A percentile compares a stretch with the other conserved stretches of the same genome.
phyloP scores from a whole-genome alignment of 192 early-diverging fungal genomes.

The Haplosporangium gracile region DNA sequence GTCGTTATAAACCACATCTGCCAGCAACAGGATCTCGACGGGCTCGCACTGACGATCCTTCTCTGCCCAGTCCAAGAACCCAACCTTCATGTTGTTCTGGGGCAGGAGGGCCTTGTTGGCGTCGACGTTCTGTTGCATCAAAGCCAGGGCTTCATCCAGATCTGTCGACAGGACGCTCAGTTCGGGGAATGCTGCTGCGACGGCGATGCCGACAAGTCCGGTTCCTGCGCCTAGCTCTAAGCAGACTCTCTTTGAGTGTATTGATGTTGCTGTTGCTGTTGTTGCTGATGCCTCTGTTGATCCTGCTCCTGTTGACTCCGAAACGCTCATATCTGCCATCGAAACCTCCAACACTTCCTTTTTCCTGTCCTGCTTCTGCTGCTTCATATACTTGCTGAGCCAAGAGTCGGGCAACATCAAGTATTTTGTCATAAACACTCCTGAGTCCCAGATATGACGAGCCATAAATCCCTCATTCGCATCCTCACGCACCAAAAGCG shows the following conservation, averaged over 20 bases:
- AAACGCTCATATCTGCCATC: constrained; percentile 18
- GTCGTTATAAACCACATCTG: constrained; percentile 55
- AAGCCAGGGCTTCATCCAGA: constrained; percentile 58
- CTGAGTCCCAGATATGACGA: constrained; percentile 56
- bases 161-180: constrained; percentile 56
- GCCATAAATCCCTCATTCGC: constrained; percentile 54
- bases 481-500: constrained; percentile 47
- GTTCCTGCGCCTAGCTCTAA: constrained; percentile 67
- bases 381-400: constrained; percentile 48
- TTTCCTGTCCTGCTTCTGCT: constrained; percentile 4
- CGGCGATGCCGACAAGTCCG: constrained; percentile 62
- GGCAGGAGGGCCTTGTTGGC: constrained; percentile 36
- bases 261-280: background rate
- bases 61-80: constrained; percentile 54
- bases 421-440: constrained; percentile 53
- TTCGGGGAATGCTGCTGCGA: constrained; percentile 58
- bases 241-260: constrained; percentile 28
- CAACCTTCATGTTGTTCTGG: constrained; percentile 42
- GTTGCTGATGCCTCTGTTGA: background rate
- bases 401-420: constrained; percentile 45
- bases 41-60: constrained; percentile 49
- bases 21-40: constrained; percentile 47
- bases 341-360: constrained; percentile 19
- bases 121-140: constrained; percentile 63
- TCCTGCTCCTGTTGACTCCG: constrained; percentile 8